A percentile compares a stretch with the other conserved stretches of the same genome.
Evolutionary conservation across 805 yeast species (phyloP).

Genomic region (Candida chilensis): DNA sequence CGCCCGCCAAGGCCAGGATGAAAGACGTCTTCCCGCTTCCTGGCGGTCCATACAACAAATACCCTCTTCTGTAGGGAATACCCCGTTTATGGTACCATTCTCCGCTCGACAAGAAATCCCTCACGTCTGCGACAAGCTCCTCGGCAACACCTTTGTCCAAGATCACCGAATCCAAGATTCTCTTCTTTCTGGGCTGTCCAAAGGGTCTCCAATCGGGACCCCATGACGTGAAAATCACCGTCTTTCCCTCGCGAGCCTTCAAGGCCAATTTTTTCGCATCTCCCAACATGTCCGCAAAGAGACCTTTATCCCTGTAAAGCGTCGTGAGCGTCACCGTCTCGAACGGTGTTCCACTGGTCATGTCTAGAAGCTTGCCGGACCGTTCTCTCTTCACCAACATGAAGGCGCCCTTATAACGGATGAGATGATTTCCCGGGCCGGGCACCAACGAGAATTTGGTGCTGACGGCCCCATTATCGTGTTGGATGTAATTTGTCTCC

Average conservation of each 20-base stretch:
- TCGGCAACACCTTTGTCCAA: conserved; percentile 71
- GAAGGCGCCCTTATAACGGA: conserved; percentile 78
- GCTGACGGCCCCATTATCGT: conserved; percentile 84
- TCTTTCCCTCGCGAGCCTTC: conserved; percentile 80
- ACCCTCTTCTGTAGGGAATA: conserved; percentile 96
- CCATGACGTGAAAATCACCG: conserved; percentile 89
- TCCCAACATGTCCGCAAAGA: conserved; percentile 60
- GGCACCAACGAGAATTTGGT: conserved; percentile 90
- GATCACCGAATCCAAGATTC: conserved; percentile 78
- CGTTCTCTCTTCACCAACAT: conserved; percentile 86
- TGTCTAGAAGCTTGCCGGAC: conserved; percentile 79
- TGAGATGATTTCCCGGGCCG: conserved; percentile 92
- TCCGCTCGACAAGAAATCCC: conserved; percentile 71
- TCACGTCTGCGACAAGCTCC: conserved; percentile 57
- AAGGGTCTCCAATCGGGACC: conserved; percentile 99
- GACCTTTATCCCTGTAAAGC: conserved; percentile 64
- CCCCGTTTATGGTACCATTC: conserved; percentile 94
- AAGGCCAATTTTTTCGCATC: conserved; percentile 86
- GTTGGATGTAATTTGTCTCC: conserved; percentile 79
- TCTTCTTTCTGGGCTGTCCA: conserved; percentile 88
- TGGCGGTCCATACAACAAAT: conserved; percentile 92
- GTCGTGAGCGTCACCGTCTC: conserved; percentile 96
- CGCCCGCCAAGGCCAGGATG: conserved; percentile 95
- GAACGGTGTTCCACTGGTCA: conserved; percentile 87
- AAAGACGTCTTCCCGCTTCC: conserved; percentile 96